Evolutionary conservation across 306 rosid species (phyloP).

Genomic region (Prunus mume): DNA sequence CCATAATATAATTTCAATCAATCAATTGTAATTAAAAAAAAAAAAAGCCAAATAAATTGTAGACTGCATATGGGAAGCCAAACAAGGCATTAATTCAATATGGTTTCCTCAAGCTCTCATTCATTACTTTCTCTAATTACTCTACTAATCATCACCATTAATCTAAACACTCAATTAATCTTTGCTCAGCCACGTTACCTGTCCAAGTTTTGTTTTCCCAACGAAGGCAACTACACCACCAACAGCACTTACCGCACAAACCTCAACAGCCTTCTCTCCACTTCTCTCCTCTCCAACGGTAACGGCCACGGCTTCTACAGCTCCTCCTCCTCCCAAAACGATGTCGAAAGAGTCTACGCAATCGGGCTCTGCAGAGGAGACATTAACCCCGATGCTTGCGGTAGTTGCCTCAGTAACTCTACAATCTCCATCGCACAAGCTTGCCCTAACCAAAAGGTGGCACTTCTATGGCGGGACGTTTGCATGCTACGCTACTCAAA

Average conservation of each 20-base stretch:
- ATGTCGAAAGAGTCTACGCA: not conserved
- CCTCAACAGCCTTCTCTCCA: not conserved
- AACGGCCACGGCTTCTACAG: constrained; percentile 3
- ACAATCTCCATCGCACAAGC: not conserved
- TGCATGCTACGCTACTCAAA: constrained; percentile 27
- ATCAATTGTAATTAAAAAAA: no score
- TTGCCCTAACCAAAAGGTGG: constrained; percentile 20
- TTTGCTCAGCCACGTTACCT: not conserved
- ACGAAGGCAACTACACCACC: not conserved
- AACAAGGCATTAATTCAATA: no score
- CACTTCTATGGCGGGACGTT: constrained; percentile 10
- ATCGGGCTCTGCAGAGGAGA: constrained; percentile 14
- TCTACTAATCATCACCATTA: not conserved
- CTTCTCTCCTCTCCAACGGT: not conserved
- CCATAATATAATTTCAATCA: no score
- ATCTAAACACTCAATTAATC: not conserved
- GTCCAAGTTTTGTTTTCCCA: not conserved
- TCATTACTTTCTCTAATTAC: no score
- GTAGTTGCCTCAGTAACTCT: not conserved
- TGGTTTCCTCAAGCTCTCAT: no score
- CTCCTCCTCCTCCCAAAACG: not conserved
- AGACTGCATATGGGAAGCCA: no score
- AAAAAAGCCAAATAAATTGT: no score
- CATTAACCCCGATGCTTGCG: not conserved
- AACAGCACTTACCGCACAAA: not conserved